Evolutionary conservation across 768 basidiomycete species (phyloP).

Genomic region (Leccinellum luteum): DNA sequence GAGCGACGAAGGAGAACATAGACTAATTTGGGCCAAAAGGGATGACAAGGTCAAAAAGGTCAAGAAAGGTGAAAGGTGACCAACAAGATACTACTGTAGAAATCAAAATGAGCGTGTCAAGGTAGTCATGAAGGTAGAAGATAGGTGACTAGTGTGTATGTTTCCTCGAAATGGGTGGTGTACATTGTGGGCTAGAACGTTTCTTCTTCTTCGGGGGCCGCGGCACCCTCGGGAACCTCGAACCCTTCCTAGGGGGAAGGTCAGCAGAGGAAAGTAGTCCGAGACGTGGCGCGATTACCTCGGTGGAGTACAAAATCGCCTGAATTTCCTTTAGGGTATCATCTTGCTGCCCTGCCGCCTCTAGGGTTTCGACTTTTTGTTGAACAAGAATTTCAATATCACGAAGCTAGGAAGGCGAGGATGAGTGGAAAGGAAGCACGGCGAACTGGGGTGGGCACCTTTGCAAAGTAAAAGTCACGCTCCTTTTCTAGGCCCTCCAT

Average conservation of each 20-base stretch:
- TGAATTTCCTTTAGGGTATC: constrained; percentile 74
- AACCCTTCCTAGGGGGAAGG: constrained; percentile 72
- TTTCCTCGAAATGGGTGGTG: constrained; percentile 8
- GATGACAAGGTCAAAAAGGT: not conserved
- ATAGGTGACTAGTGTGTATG: constrained; percentile 8
- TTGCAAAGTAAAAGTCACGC: constrained; percentile 97
- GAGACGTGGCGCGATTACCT: constrained; percentile 51
- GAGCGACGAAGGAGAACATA: constrained; percentile 20
- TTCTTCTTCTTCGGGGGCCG: constrained; percentile 72
- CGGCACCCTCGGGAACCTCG: constrained; percentile 73
- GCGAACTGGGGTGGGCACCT: constrained; percentile 50
- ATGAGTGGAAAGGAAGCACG: constrained; percentile 5
- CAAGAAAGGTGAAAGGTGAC: constrained; percentile 11
- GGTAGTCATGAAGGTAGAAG: constrained; percentile 1
- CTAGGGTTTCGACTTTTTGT: constrained; percentile 64
- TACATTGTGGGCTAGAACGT: constrained; percentile 51
- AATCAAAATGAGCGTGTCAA: constrained; percentile 19
- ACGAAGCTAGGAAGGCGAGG: constrained; percentile 61
- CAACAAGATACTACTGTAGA: constrained; percentile 12
- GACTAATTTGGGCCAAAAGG: constrained; percentile 14
- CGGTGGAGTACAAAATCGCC: constrained; percentile 91
- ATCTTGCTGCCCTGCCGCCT: constrained; percentile 56
- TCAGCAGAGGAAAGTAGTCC: constrained; percentile 3
- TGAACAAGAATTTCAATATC: constrained; percentile 96
- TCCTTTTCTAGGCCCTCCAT: constrained; percentile 95